These are phyloP conservation scores for Papiliotrema laurentii DNA, from an alignment of 1,284 basidiomycete genomes.

Conservation along the genomic window DNA sequence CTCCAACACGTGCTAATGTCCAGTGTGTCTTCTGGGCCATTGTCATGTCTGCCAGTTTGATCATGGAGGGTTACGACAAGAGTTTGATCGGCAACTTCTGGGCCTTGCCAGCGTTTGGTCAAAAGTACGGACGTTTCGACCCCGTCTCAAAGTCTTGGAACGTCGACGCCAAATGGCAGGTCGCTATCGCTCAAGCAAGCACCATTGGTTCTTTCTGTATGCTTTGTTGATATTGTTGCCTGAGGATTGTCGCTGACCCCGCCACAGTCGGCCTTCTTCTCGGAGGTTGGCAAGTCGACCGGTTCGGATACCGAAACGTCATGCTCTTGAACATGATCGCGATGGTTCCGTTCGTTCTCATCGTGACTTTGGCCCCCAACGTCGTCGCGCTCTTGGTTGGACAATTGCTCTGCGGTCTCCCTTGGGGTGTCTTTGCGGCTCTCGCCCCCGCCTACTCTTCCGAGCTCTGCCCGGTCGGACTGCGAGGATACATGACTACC, in stretches of 20 bases:
- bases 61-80: constrained; percentile 51
- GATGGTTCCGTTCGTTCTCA: constrained; percentile 5
- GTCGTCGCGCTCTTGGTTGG: constrained; percentile 39
- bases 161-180: constrained; percentile 44
- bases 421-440: constrained; percentile 21
- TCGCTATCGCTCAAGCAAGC: constrained; percentile 7
- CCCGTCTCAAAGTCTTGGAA: neutral
- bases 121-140: constrained; percentile 27
- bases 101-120: constrained; percentile 32
- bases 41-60: constrained; percentile 1
- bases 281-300: constrained; percentile 33
- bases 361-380: constrained; percentile 34
- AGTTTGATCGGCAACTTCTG: constrained; percentile 38
- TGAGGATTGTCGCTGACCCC: constrained; percentile 16
- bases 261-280: constrained; percentile 35
- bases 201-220: constrained; percentile 5
- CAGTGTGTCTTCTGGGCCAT: constrained; percentile 4
- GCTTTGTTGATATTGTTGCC: neutral
- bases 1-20: neutral
- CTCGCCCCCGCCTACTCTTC: constrained; percentile 48
- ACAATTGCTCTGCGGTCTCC: constrained; percentile 22
- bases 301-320: constrained; percentile 42
- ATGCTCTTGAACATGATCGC: constrained; percentile 13
- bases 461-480: constrained; percentile 47
- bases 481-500: constrained; percentile 46